A percentile compares a stretch with the other conserved stretches of the same genome.
Conservation (phyloP, 495 filamentous ascomycete species). For the Ascobolus immersus region DNA sequence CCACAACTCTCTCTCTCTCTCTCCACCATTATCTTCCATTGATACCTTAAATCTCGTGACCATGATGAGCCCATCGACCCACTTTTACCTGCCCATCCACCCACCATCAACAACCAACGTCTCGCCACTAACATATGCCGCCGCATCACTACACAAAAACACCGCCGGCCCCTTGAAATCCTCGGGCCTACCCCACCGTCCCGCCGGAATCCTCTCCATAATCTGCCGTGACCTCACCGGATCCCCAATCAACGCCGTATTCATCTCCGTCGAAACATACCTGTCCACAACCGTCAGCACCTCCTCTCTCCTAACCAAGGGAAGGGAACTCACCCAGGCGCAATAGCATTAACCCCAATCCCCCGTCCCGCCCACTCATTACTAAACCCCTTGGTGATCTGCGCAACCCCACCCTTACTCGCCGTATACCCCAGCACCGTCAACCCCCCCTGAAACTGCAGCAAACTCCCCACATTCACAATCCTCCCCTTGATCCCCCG, state of each 20-base stretch:
- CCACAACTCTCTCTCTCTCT: too few species aligned
- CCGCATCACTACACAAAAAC: conserved; percentile 42
- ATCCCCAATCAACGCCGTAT: conserved; percentile 54
- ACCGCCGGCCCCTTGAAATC: conserved; percentile 74
- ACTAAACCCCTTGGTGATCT: conserved; percentile 64
- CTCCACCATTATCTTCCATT: too few species aligned
- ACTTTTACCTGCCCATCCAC: conserved; percentile 75
- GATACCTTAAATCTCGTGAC: too few species aligned
- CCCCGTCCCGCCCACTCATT: conserved; percentile 69
- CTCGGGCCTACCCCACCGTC: conserved; percentile 62
- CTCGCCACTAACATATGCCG: conserved; percentile 59
- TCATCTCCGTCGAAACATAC: conserved; percentile 87
- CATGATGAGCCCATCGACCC: too few species aligned
- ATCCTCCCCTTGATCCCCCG: conserved; percentile 38
- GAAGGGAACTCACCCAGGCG: conserved; percentile 24
- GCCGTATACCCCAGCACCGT: conserved; percentile 82
- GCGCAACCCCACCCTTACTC: conserved; percentile 61
- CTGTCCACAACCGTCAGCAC: conserved; percentile 19
- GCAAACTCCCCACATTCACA: conserved; percentile 64
- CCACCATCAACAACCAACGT: conserved; percentile 67
- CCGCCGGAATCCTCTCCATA: conserved; percentile 58
- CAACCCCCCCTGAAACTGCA: conserved; percentile 76
- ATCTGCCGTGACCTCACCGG: conserved; percentile 42
- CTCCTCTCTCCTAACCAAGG: conserved; percentile 7
- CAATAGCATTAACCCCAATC: conserved; percentile 58